phyloP scores from a whole-genome alignment of 257 asterid species.

The Hygrophila difformis region DNA sequence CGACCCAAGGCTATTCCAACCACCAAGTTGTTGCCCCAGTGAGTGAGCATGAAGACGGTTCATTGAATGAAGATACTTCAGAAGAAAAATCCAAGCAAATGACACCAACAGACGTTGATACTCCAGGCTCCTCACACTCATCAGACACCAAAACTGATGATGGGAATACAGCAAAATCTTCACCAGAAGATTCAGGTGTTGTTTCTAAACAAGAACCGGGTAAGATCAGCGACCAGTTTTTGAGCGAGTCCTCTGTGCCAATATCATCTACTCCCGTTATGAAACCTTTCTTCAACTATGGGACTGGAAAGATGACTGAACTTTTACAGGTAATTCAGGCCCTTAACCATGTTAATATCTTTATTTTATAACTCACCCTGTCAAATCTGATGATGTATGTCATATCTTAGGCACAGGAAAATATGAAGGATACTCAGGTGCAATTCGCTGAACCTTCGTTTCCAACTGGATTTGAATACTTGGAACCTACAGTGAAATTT shows the following conservation, averaged over 20 bases:
- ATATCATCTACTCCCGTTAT: constrained; percentile 26
- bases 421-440: constrained; percentile 14
- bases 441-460: constrained; percentile 25
- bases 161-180: constrained; percentile 22
- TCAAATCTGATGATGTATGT: background rate
- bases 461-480: constrained; percentile 15
- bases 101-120: constrained; percentile 21
- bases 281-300: constrained; percentile 35
- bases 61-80: background rate
- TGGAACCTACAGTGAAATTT: background rate
- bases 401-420: constrained; percentile 11
- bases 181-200: constrained; percentile 28
- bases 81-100: constrained; percentile 21
- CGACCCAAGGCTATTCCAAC: constrained; percentile 25
- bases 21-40: constrained; percentile 27
- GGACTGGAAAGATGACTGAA: constrained; percentile 86
- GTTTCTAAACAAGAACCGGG: constrained; percentile 22
- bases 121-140: constrained; percentile 38
- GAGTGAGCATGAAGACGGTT: constrained; percentile 5
- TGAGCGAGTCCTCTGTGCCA: constrained; percentile 25
- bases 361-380: background rate
- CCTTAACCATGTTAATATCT: too few species aligned
- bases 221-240: constrained; percentile 17
- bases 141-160: constrained; percentile 29
- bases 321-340: constrained; percentile 58